These are phyloP conservation scores for Pythium dissimile DNA, from an alignment of 352 stramenopile genomes.

Conservation along the genomic window DNA sequence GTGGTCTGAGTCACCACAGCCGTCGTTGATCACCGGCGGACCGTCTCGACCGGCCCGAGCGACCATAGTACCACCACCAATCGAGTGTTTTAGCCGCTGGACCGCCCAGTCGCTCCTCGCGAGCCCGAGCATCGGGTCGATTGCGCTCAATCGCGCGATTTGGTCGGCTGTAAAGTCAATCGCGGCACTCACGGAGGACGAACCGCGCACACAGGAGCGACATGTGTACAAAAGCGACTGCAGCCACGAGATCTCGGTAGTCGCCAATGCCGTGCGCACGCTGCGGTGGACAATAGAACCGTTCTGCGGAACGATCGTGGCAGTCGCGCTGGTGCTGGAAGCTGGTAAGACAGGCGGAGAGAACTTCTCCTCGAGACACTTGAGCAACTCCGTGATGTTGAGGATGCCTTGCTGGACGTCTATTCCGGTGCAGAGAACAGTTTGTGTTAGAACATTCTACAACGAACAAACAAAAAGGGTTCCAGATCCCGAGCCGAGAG, in stretches of 20 bases:
- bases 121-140: slow-evolving; percentile 23
- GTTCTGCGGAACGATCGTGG: not conserved
- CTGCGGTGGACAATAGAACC: not conserved
- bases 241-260: slow-evolving; percentile 8
- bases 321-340: not conserved
- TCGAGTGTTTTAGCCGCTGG: not conserved
- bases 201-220: not conserved
- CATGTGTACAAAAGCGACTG: slow-evolving; percentile 4
- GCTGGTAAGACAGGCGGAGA: slow-evolving; percentile 1
- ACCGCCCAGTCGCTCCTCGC: not conserved
- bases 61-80: not conserved
- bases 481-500: too few relatives aligned
- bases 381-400: slow-evolving; percentile 52
- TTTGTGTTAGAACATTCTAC: not conserved
- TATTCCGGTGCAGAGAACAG: slow-evolving; percentile 13
- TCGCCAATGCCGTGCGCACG: not conserved
- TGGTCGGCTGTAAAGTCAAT: slow-evolving; percentile 27
- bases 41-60: not conserved
- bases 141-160: slow-evolving; percentile 29
- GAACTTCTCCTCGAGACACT: slow-evolving; percentile 42
- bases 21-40: not conserved
- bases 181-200: not conserved
- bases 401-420: slow-evolving; percentile 53
- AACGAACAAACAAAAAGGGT: not conserved
- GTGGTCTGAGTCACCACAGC: slow-evolving; percentile 9